These are phyloP conservation scores for Xerocomus potaroensis DNA, from an alignment of 768 basidiomycete species.

Conservation along the genomic window DNA sequence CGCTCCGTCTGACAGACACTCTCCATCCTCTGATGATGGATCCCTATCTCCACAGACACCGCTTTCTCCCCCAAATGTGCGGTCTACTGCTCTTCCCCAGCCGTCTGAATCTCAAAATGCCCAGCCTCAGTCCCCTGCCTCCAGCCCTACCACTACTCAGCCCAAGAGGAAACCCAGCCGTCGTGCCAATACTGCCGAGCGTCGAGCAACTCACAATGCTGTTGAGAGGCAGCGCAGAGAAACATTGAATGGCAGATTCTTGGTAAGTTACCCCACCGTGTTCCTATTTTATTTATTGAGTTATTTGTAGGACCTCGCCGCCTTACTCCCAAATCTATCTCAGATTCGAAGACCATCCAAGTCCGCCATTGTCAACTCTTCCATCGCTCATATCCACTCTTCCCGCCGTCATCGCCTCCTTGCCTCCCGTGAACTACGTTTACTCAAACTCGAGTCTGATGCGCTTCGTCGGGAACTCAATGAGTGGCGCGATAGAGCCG, in stretches of 20 bases:
- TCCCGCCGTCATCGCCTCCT: conserved; percentile 78
- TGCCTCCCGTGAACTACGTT: conserved; percentile 77
- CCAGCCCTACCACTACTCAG: conserved; percentile 32
- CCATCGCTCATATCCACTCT: conserved; percentile 83
- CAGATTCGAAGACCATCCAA: conserved; percentile 93
- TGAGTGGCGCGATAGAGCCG: conserved; percentile 82
- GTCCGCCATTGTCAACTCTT: conserved; percentile 94
- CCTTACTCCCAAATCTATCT: conserved; percentile 85
- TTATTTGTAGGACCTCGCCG: conserved; percentile 71
- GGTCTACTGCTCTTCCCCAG: conserved; percentile 34
- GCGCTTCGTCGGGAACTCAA: conserved; percentile 88
- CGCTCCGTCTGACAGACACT: conserved; percentile 36
- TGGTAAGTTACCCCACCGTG: conserved; percentile 45
- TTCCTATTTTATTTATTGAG: conserved; percentile 16
- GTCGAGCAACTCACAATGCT: conserved; percentile 94
- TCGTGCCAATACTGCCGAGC: conserved; percentile 94
- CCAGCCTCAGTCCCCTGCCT: conserved; percentile 20
- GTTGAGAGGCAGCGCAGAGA: conserved; percentile 92
- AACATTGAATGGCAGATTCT: conserved; percentile 88
- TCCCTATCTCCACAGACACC: conserved; percentile 49
- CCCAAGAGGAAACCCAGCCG: conserved; percentile 78
- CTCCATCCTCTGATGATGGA: conserved; percentile 40
- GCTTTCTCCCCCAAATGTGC: conserved; percentile 35
- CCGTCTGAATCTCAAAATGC: conserved; percentile 23
- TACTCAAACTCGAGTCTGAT: conserved; percentile 77